Evolutionary conservation across 495 filamentous ascomycete species (phyloP).

Genomic region (Tuber indicum): DNA sequence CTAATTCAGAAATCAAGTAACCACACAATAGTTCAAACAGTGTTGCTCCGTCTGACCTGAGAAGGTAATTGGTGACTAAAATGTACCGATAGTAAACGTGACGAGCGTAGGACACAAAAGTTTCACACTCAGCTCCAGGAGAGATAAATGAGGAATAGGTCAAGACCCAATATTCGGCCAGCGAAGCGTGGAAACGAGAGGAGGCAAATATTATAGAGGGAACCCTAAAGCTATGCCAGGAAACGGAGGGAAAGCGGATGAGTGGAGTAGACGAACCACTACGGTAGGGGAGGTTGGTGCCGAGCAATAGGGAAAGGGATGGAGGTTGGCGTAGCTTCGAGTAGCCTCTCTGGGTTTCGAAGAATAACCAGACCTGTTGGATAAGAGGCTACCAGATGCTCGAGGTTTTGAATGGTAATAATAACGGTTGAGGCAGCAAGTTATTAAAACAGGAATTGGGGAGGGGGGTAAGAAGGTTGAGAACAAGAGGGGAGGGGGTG

Average conservation of each 20-base stretch:
- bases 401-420: not conserved
- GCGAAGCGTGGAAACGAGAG: constrained; percentile 25
- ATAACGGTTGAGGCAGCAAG: not conserved
- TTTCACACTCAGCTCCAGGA: constrained; percentile 25
- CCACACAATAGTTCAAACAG: constrained; percentile 2
- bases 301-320: not conserved
- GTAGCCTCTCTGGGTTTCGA: constrained; percentile 1
- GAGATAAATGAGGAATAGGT: constrained; percentile 16
- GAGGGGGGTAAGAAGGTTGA: constrained; percentile 7
- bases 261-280: constrained; percentile 8
- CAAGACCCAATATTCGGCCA: constrained; percentile 25
- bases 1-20: not conserved
- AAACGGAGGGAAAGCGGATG: not conserved
- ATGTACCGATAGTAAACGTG: constrained; percentile 1
- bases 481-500: constrained; percentile 6
- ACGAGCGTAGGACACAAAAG: constrained; percentile 7
- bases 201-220: constrained; percentile 8
- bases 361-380: not conserved
- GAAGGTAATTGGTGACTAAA: constrained; percentile 3
- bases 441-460: not conserved
- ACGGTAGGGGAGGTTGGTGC: not conserved
- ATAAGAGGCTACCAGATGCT: not conserved
- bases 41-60: not conserved
- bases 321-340: constrained; percentile 1
- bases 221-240: constrained; percentile 18